Evolutionary conservation across 768 basidiomycete species (phyloP).

Genomic region (Macrolepiota dolichaula): DNA sequence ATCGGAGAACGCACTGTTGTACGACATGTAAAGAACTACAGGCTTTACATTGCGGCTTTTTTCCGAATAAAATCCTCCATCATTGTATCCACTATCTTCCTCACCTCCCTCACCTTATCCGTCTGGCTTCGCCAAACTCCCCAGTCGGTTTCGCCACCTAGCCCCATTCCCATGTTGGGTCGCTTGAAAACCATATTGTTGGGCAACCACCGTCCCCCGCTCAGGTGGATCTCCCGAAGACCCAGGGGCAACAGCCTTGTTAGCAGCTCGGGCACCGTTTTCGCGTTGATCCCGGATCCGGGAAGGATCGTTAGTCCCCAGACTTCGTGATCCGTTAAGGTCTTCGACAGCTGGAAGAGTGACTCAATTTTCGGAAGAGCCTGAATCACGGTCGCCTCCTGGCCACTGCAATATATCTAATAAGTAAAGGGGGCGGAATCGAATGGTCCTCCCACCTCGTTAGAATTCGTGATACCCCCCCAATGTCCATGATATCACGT

Average conservation of each 20-base stretch:
- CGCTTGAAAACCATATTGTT: slow-evolving; percentile 49
- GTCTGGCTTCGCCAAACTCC: slow-evolving; percentile 62
- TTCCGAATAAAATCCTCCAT: slow-evolving; percentile 21
- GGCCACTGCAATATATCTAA: slow-evolving; percentile 41
- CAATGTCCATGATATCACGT: slow-evolving; percentile 47
- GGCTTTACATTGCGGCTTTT: not conserved
- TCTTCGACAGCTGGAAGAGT: slow-evolving; percentile 34
- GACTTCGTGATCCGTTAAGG: slow-evolving; percentile 32
- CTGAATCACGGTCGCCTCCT: slow-evolving; percentile 37
- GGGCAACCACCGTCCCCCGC: slow-evolving; percentile 63
- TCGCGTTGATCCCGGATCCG: slow-evolving; percentile 70
- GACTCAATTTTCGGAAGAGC: slow-evolving; percentile 38
- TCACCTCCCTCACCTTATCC: slow-evolving; percentile 47
- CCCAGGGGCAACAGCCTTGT: slow-evolving; percentile 50
- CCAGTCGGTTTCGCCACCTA: slow-evolving; percentile 56
- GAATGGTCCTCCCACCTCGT: slow-evolving; percentile 56
- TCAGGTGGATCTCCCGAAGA: slow-evolving; percentile 69
- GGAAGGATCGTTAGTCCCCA: slow-evolving; percentile 57
- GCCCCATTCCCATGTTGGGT: slow-evolving; percentile 68
- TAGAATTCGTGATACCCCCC: slow-evolving; percentile 70
- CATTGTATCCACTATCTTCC: slow-evolving; percentile 40
- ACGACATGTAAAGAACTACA: not conserved
- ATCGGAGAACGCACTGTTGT: not conserved
- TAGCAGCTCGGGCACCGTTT: slow-evolving; percentile 49
- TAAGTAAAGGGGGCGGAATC: not conserved